Conservation (phyloP, 169 alveolate species). For the Plasmodium vivax region DNA sequence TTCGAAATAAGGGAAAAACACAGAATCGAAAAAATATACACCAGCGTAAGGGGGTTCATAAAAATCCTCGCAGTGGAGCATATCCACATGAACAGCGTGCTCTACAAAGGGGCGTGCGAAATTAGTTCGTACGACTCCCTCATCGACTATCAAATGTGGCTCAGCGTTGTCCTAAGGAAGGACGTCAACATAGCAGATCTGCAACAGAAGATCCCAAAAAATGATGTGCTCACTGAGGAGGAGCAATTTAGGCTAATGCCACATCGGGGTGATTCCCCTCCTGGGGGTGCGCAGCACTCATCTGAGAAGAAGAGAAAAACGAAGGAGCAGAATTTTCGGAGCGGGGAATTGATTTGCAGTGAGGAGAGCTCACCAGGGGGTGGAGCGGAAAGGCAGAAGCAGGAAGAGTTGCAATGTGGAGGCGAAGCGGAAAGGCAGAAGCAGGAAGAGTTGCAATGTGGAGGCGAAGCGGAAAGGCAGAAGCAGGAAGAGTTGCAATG, state of each 20-base stretch:
- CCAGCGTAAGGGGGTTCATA: conserved; percentile 40
- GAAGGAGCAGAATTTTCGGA: conserved; percentile 37
- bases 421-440: background rate
- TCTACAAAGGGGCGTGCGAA: background rate
- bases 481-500: too few species aligned
- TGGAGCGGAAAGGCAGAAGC: background rate
- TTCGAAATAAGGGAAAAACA: conserved; percentile 73
- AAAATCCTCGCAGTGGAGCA: conserved; percentile 13
- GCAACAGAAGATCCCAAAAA: conserved; percentile 14
- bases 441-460: background rate
- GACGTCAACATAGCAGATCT: conserved; percentile 1
- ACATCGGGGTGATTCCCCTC: background rate
- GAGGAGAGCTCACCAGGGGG: background rate
- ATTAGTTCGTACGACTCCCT: conserved; percentile 49
- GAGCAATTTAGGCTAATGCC: conserved; percentile 50
- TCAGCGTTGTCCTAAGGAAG: conserved; percentile 33
- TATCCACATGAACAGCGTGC: conserved; percentile 16
- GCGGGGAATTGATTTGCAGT: conserved; percentile 68
- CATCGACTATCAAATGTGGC: conserved; percentile 60
- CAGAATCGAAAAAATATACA: conserved; percentile 60
- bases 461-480: background rate
- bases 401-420: background rate
- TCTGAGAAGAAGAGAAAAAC: conserved; percentile 4
- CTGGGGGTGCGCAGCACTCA: background rate
- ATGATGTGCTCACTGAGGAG: conserved; percentile 48